Percentiles rank a stretch among this genome's conserved stretches.
These are phyloP conservation scores for Rossbeevera mucosa DNA, from an alignment of 768 basidiomycete genomes.

Conservation along the genomic window DNA sequence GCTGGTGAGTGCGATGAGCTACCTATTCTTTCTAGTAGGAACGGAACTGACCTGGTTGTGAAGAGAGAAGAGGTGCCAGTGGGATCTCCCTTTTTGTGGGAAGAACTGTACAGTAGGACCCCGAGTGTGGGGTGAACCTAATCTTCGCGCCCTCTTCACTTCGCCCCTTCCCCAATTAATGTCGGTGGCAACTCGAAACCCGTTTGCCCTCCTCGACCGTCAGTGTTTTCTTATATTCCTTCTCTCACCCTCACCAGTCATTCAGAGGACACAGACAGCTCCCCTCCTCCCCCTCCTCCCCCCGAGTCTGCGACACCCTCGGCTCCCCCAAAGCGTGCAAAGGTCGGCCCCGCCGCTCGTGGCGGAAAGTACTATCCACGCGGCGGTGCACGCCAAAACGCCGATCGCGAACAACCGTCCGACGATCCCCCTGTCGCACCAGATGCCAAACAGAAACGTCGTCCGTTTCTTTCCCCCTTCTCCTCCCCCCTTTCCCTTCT, in stretches of 20 bases:
- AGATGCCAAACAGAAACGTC: slow-evolving; percentile 31
- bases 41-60: slow-evolving; percentile 55
- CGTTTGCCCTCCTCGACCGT: slow-evolving; percentile 82
- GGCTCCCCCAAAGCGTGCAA: slow-evolving; percentile 41
- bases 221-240: slow-evolving; percentile 26
- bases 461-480: slow-evolving; percentile 21
- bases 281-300: slow-evolving; percentile 37
- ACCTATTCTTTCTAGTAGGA: too few species aligned
- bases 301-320: slow-evolving; percentile 32
- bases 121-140: slow-evolving; percentile 26
- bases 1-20: slow-evolving; percentile 6
- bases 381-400: slow-evolving; percentile 48
- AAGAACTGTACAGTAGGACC: slow-evolving; percentile 43
- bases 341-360: slow-evolving; percentile 58
- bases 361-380: slow-evolving; percentile 68
- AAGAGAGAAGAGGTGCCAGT: slow-evolving; percentile 18
- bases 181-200: slow-evolving; percentile 89
- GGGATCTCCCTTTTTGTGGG: slow-evolving; percentile 20
- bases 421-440: slow-evolving; percentile 35
- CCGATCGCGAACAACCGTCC: slow-evolving; percentile 35
- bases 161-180: slow-evolving; percentile 41
- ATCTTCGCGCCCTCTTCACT: neutral
- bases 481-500: neutral
- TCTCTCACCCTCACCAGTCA: neutral
- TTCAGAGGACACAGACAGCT: slow-evolving; percentile 44